phyloP scores from a whole-genome alignment of 2,329 filamentous ascomycete species.

The Apiospora aurea region DNA sequence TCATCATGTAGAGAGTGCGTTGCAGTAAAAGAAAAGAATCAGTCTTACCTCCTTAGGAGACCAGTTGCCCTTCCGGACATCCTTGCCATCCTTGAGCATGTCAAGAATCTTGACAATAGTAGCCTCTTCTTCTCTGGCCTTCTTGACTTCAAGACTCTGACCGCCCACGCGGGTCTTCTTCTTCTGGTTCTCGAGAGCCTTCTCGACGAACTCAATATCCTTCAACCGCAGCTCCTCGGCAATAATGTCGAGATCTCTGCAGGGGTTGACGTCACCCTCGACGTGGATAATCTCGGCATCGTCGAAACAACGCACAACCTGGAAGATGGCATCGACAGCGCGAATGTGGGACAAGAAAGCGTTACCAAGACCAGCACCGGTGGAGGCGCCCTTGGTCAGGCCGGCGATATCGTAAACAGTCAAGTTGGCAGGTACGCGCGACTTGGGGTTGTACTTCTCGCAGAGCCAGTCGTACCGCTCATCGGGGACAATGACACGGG shows the following conservation, averaged over 20 bases:
- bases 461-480: conserved; percentile 95
- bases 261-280: conserved; percentile 96
- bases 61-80: conserved; percentile 92
- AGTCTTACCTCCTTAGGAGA: conserved; percentile 87
- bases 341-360: conserved; percentile 98
- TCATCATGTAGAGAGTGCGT: conserved; percentile 75
- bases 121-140: conserved; percentile 91
- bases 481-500: conserved; percentile 95
- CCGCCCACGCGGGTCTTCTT: conserved; percentile 96
- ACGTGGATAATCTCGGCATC: conserved; percentile 99
- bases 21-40: conserved; percentile 34
- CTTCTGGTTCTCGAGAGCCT: conserved; percentile 87
- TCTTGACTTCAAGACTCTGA: conserved; percentile 97
- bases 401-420: conserved; percentile 99
- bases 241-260: conserved; percentile 94
- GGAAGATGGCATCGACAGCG: conserved; percentile 97
- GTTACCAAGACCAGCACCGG: conserved; percentile 96
- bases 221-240: conserved; percentile 95
- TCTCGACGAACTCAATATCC: conserved; percentile 98
- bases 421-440: conserved; percentile 92
- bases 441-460: conserved; percentile 98
- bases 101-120: conserved; percentile 89
- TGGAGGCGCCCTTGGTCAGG: conserved; percentile 93
- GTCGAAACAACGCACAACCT: conserved; percentile 96
- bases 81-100: conserved; percentile 86